Evolutionary conservation across 805 yeast species (phyloP), one percentile per base, ranked within the genome.

Genomic region (Torulaspora delbrueckii): DNA sequence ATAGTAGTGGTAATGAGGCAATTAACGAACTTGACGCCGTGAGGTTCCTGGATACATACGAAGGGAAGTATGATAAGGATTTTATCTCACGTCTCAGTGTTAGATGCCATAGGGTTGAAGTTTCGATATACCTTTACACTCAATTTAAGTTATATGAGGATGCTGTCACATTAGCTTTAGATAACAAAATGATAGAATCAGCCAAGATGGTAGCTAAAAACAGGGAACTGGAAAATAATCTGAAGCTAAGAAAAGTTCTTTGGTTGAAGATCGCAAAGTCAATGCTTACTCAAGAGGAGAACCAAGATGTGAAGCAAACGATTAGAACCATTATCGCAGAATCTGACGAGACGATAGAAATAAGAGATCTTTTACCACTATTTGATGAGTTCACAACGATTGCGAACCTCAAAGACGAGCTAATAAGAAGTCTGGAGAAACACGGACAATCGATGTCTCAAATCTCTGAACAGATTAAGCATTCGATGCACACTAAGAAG

Each of bases 301-400:
- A 31, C 13, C 37, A 40, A 4, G 70, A 66, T 35, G 47, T 63
- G 5, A 63, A 70, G 59, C 55, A 63, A 38, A 51, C 55, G 36
- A 52, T 66, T 63, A 48, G 63, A 66, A 30, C 67, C 51, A 48
- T 76, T 56, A 48, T 65, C 68, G 43, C 61, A 64, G 71, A 68
- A 13, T 75, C 75, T 18, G 71, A 78, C 52, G 77, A 73, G 12
- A 56, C 76, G 10, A 60, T 86, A 16, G 76, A 82, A 3, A 81
- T 93, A 36, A 89, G 86, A 51, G 98, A 93, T 57, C 59, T 93
- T 33, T 66, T 93, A 41, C 95, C 95, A 1, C 68, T 87, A 26
- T 82, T 93, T 52, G 96, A 97, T 0, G 90, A 88, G 54, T 79
- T 86, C 46, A 77, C 86, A 0, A 80, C 86, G 23, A 82, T 93